Percentiles rank a stretch among this genome's conserved stretches.
Conservation (phyloP, 495 filamentous ascomycete species). For the Penicillium malachiteum region DNA sequence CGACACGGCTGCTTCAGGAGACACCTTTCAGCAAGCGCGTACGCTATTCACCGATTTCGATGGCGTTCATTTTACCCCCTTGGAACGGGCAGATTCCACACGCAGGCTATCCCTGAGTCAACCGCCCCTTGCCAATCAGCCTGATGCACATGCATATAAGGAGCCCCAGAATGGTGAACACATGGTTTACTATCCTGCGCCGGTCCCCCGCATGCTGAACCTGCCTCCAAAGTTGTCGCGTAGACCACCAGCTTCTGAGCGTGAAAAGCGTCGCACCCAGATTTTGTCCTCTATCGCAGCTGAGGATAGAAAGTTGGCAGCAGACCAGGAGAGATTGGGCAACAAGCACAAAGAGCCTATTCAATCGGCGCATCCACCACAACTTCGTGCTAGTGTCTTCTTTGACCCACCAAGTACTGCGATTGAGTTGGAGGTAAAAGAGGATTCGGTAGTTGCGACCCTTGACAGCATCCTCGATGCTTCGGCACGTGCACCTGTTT, state of each 20-base stretch:
- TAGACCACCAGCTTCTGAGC: slow-evolving; percentile 59
- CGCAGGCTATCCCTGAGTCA: slow-evolving; percentile 37
- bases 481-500: slow-evolving; percentile 89
- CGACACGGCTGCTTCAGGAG: slow-evolving; percentile 57
- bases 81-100: slow-evolving; percentile 32
- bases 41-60: slow-evolving; percentile 88
- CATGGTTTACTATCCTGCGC: slow-evolving; percentile 95
- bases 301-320: slow-evolving; percentile 47
- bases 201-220: slow-evolving; percentile 90
- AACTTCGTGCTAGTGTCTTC: slow-evolving; percentile 86
- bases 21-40: slow-evolving; percentile 67
- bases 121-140: slow-evolving; percentile 38
- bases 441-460: slow-evolving; percentile 80
- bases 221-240: slow-evolving; percentile 85
- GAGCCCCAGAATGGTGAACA: slow-evolving; percentile 65
- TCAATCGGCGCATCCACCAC: slow-evolving; percentile 65
- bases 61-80: slow-evolving; percentile 76
- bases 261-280: slow-evolving; percentile 69
- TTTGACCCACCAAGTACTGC: slow-evolving; percentile 69
- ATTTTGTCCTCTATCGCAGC: slow-evolving; percentile 50
- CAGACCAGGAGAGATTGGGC: slow-evolving; percentile 30
- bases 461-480: slow-evolving; percentile 93
- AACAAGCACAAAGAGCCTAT: slow-evolving; percentile 28
- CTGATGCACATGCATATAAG: slow-evolving; percentile 57
- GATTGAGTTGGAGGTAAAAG: slow-evolving; percentile 68